Evolutionary conservation across 371 early-diverging fungal genomes (phyloP).

Genomic region (Mucor saturninus): DNA sequence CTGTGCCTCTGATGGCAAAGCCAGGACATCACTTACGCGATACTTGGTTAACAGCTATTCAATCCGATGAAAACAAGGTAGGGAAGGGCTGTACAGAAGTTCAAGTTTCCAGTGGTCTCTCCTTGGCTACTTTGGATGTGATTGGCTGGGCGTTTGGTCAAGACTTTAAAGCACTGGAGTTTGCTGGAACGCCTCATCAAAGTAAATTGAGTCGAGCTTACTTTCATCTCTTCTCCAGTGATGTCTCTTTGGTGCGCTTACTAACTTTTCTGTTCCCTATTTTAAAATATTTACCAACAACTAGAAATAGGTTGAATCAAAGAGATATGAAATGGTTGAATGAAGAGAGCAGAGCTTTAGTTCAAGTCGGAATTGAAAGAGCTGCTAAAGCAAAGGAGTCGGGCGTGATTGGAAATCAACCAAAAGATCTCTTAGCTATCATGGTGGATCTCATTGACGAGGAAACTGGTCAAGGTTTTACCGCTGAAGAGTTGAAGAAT

Average conservation of each 20-base stretch:
- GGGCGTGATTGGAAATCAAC: constrained; percentile 9
- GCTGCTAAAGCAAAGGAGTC: constrained; percentile 13
- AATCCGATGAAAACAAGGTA: constrained; percentile 9
- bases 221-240: constrained; percentile 41
- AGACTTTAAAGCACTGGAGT: constrained; percentile 37
- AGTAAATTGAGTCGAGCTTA: constrained; percentile 56
- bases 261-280: constrained; percentile 45
- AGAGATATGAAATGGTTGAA: constrained; percentile 38
- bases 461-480: constrained; percentile 38
- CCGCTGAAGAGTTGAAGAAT: constrained; percentile 32
- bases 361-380: constrained; percentile 45
- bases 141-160: constrained; percentile 60
- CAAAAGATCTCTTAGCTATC: constrained; percentile 39
- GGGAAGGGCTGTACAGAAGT: constrained; percentile 23
- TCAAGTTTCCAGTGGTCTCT: constrained; percentile 44
- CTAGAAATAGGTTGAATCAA: constrained; percentile 29
- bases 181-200: constrained; percentile 24
- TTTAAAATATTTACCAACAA: constrained; percentile 40
- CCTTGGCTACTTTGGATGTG: constrained; percentile 47
- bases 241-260: constrained; percentile 31
- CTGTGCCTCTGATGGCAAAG: constrained; percentile 50
- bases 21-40: constrained; percentile 38
- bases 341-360: constrained; percentile 46
- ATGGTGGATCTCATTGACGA: constrained; percentile 45
- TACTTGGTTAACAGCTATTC: constrained; percentile 48